Evolutionary conservation across 2,329 filamentous ascomycete genomes (phyloP), one percentile per base, ranked within the genome.

Genomic region (Xylaria arbuscula): DNA sequence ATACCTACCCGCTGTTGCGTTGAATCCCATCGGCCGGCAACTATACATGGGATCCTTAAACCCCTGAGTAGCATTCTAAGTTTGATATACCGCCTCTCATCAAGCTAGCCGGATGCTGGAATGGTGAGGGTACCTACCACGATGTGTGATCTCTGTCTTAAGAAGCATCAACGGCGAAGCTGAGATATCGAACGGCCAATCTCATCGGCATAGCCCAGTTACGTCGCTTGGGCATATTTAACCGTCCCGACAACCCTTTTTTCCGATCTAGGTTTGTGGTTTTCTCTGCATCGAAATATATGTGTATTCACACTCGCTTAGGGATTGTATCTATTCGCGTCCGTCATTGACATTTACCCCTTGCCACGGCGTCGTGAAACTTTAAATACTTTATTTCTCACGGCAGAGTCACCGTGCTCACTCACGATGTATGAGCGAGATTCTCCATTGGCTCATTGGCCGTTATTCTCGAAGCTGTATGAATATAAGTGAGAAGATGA

Each of bases 81-180:
- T 28, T 15, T 51, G 22, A 6, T 3, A 28, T 51, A 15, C 28
- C 10, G 13, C 10, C 10, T 22, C 45, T 22, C 4, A 1, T 47
- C 19, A 19, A 10, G 42, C 42, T 45, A 19, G 15, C 19, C n/a
- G 3, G 28, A 24, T 13, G 7, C 15, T 45, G 15, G 48, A 24
- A 15, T 17, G 2, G 2, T 22, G 9, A 32, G 13, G 24, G 32
- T 32, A 32, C 13, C 2, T 32, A 28, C 7, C 28, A 22, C 3
- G 22, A 28, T 36, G 51, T 54, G n/a, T 36, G 51, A 54, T 54
- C 32, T 36, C 50, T n/a, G 28, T 36, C 28, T 36, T 28, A 36
- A 22, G 17, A 15, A 17, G 13, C 2, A 36, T 0, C 34, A 28
- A 5, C 15, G 17, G n/a, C 15, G 50, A 19, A n/a, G 28, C 19